These are phyloP conservation scores for Penicillium brasilianum DNA, from an alignment of 2,329 filamentous ascomycete genomes.

Conservation along the genomic window DNA sequence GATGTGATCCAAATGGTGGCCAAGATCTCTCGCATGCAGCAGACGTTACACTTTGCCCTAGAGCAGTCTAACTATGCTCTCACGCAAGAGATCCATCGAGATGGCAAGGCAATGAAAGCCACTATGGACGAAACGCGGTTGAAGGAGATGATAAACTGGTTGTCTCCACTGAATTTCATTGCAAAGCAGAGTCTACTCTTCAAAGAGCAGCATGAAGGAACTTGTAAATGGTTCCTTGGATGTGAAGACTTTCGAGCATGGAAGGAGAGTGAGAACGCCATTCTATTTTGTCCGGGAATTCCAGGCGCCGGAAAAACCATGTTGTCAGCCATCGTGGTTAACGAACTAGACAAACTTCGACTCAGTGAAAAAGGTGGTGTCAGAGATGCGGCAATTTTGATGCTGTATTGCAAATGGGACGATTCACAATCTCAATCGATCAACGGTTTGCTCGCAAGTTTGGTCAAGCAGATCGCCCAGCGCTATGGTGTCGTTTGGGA, in stretches of 20 bases:
- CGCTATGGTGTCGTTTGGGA: constrained; percentile 5
- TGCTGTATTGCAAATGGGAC: constrained; percentile 28
- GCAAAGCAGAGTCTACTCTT: constrained; percentile 9
- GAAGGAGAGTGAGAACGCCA: constrained; percentile 8
- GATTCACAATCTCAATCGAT: constrained; percentile 13
- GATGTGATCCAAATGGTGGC: constrained; percentile 5
- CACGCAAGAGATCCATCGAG: constrained; percentile 6
- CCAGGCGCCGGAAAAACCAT: constrained; percentile 9
- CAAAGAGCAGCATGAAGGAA: constrained; percentile 11
- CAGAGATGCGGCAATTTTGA: constrained; percentile 15
- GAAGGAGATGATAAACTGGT: constrained; percentile 11
- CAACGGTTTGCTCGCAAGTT: constrained; percentile 6
- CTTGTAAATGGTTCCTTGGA: constrained; percentile 12
- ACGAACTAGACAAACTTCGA: constrained; percentile 9
- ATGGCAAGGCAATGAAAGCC: constrained; percentile 6
- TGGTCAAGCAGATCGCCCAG: constrained; percentile 10
- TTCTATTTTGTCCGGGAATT: constrained; percentile 9
- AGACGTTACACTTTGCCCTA: constrained; percentile 5
- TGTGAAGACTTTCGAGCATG: constrained; percentile 1
- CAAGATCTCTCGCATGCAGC: constrained; percentile 3
- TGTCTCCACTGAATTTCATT: constrained; percentile 10
- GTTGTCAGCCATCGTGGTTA: constrained; percentile 8
- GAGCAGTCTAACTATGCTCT: constrained; percentile 8
- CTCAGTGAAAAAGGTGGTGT: constrained; percentile 9
- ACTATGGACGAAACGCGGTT: constrained; percentile 4